phyloP scores from a whole-genome alignment of 1,139 yeast species.

The Sugiyamaella pinicola region DNA sequence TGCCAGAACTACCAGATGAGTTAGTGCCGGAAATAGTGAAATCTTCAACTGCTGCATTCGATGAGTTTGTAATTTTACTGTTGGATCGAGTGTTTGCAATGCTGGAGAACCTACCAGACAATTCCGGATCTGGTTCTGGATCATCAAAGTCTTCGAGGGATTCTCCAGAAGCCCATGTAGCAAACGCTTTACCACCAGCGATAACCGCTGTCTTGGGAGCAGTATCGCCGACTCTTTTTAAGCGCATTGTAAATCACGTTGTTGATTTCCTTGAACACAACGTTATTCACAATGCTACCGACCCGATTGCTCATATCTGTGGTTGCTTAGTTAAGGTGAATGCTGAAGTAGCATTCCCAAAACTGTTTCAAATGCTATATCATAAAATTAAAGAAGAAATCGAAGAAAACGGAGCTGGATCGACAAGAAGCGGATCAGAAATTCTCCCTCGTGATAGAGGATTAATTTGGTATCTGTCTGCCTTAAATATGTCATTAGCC shows the following conservation, averaged over 20 bases:
- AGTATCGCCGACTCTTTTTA: conserved; percentile 64
- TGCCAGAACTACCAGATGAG: conserved; percentile 46
- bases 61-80: conserved; percentile 59
- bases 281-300: conserved; percentile 66
- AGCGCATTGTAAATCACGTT: conserved; percentile 53
- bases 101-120: conserved; percentile 70
- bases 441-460: conserved; percentile 77
- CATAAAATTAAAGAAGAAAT: conserved; percentile 67
- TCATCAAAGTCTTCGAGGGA: conserved; percentile 35
- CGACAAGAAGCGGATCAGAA: conserved; percentile 66
- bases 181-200: conserved; percentile 63
- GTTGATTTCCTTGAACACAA: conserved; percentile 60
- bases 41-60: conserved; percentile 76
- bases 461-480: conserved; percentile 69
- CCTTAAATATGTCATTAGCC: conserved; percentile 71
- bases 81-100: conserved; percentile 63
- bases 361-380: conserved; percentile 51
- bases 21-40: conserved; percentile 56
- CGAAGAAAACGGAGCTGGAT: conserved; percentile 83
- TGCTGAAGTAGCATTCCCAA: conserved; percentile 52
- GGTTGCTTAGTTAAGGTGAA: conserved; percentile 69
- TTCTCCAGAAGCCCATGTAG: conserved; percentile 47
- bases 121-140: conserved; percentile 22
- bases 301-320: conserved; percentile 68
- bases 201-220: conserved; percentile 70